Conservation (phyloP, 495 filamentous ascomycete species). For the Penicillium daleae region DNA sequence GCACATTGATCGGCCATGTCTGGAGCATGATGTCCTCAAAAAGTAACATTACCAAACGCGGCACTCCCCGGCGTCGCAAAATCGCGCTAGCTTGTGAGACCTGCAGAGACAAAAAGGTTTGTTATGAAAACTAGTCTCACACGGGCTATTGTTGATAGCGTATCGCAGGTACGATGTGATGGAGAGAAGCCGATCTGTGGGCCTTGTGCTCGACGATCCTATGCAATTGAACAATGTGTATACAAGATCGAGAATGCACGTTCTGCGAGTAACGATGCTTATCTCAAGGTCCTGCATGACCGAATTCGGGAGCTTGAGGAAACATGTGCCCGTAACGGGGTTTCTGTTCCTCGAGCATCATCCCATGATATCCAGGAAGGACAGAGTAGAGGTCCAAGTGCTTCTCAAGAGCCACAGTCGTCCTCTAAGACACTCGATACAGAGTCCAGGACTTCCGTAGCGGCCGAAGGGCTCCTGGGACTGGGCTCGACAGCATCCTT, state of each 20-base stretch:
- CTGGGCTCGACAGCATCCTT: slow-evolving; percentile 16
- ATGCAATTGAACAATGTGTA: slow-evolving; percentile 40
- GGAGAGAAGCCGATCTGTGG: slow-evolving; percentile 51
- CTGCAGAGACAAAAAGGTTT: slow-evolving; percentile 46
- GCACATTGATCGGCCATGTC: not conserved
- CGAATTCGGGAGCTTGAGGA: slow-evolving; percentile 45
- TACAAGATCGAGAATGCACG: slow-evolving; percentile 43
- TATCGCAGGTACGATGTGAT: slow-evolving; percentile 32
- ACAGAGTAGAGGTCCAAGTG: not conserved
- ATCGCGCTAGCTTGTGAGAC: slow-evolving; percentile 42
- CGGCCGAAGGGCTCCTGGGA: slow-evolving; percentile 31
- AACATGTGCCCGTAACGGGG: slow-evolving; percentile 34
- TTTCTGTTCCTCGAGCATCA: slow-evolving; percentile 25
- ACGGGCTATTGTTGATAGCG: not conserved
- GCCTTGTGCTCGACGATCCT: slow-evolving; percentile 41
- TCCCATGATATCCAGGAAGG: slow-evolving; percentile 5
- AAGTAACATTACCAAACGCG: slow-evolving; percentile 17
- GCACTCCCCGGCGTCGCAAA: slow-evolving; percentile 31
- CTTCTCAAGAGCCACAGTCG: slow-evolving; percentile 5
- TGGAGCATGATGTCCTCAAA: slow-evolving; percentile 24
- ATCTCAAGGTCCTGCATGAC: slow-evolving; percentile 41
- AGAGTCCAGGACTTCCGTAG: slow-evolving; percentile 28
- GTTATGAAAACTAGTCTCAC: not conserved
- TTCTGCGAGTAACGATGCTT: slow-evolving; percentile 43
- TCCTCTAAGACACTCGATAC: slow-evolving; percentile 14